Percentiles rank a stretch among this genome's conserved stretches.
Conservation (phyloP, 345 rosid genomes). For the Hibiscus mutabilis region DNA sequence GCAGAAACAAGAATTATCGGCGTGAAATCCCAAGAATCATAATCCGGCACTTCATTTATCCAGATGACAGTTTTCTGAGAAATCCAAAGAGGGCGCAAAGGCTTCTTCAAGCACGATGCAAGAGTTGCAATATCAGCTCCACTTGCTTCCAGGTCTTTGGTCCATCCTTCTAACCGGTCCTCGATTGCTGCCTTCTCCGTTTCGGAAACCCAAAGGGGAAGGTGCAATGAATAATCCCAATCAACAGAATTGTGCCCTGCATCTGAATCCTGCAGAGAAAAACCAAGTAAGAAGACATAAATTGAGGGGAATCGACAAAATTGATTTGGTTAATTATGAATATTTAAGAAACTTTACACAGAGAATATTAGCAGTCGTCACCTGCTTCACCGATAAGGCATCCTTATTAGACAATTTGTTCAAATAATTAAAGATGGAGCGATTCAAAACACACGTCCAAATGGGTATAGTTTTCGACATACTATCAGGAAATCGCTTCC, state of each 20-base stretch:
- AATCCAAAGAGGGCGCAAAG: constrained; percentile 79
- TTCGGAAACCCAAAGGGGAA: constrained; percentile 82
- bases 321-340: neutral
- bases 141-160: constrained; percentile 53
- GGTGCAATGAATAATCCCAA: constrained; percentile 91
- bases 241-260: constrained; percentile 18
- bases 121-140: constrained; percentile 80
- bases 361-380: constrained; percentile 22
- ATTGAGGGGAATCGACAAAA: neutral
- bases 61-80: constrained; percentile 83
- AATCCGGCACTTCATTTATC: constrained; percentile 88
- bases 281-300: constrained; percentile 4
- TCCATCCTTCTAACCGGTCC: constrained; percentile 63
- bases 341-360: neutral
- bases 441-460: constrained; percentile 82
- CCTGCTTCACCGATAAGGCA: constrained; percentile 23
- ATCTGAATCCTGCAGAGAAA: constrained; percentile 23
- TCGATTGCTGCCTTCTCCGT: constrained; percentile 71
- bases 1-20: constrained; percentile 81
- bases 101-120: constrained; percentile 57
- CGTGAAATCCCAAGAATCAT: constrained; percentile 85
- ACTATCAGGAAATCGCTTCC: constrained; percentile 92
- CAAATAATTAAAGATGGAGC: constrained; percentile 39
- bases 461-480: constrained; percentile 96
- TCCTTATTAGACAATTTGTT: constrained; percentile 25